These are phyloP conservation scores for Pseudocercospora pini-densiflorae DNA, from an alignment of 2,329 filamentous ascomycete species.

Conservation along the genomic window DNA sequence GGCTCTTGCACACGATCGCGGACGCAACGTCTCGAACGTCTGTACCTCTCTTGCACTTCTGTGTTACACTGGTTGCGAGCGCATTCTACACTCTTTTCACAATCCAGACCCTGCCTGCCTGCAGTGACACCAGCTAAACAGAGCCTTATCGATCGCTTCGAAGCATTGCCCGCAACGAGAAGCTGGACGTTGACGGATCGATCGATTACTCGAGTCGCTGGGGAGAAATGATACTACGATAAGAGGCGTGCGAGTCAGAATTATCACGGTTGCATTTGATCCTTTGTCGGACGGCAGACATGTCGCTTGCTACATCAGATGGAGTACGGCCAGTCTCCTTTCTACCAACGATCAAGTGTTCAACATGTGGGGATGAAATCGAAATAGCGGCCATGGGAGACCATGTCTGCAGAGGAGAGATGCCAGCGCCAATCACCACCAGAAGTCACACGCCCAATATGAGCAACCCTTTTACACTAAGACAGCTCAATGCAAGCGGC, in stretches of 20 bases:
- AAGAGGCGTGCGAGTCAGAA: conserved; percentile 7
- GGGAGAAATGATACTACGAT: conserved; percentile 6
- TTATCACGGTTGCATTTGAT: background rate
- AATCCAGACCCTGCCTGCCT: background rate
- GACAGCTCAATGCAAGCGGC: conserved; percentile 25
- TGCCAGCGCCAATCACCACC: conserved; percentile 17
- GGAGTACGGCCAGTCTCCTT: conserved; percentile 67
- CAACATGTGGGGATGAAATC: conserved; percentile 75
- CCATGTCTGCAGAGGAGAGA: conserved; percentile 64
- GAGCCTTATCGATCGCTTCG: background rate
- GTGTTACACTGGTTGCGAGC: background rate
- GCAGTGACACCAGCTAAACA: background rate
- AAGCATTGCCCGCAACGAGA: background rate
- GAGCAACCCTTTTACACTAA: conserved; percentile 36
- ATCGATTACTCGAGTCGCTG: background rate
- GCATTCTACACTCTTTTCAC: background rate
- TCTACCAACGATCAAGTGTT: conserved; percentile 86
- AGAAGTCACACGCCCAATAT: conserved; percentile 27
- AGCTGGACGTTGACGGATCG: background rate
- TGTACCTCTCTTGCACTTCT: background rate
- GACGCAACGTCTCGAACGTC: background rate
- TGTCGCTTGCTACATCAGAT: conserved; percentile 36
- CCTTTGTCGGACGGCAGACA: conserved; percentile 16
- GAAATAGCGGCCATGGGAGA: conserved; percentile 86
- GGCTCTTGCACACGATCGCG: conserved; percentile 13